Evolutionary conservation across 768 basidiomycete genomes (phyloP), one percentile per base, ranked within the genome.

Genomic region (Tricholomella constricta): DNA sequence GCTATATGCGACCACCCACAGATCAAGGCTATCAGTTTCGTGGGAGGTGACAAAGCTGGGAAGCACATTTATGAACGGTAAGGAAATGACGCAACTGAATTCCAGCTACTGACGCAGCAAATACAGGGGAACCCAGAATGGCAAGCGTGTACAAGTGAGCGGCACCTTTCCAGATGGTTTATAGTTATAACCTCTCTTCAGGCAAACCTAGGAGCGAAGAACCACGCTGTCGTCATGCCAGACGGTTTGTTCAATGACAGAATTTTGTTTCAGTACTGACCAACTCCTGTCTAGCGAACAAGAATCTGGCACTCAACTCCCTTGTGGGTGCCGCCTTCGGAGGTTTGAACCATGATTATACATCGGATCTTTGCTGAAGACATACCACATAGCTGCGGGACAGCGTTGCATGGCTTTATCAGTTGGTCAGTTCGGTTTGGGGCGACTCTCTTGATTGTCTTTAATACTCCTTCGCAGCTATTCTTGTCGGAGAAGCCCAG

Each of bases 391-490:
- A 82, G 96, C 96, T 58, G 96, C 96, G 26, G 96, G 96, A 11
- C 96, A 98, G 69, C 83, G 97, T 52, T 98, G 95, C 73, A 98
- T 97, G 95, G 95, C 94, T 11, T 74, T 96, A 37, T 96, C 94
- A 11, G 93, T 95, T 27, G 89, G 92, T 89, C 57, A 63, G 85
- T 61, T 45, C 12, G 35, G 8, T 38, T 17, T 26, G 15, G 14
- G 12, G 3, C 29, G 22, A 26, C 4, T 23, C 37, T 40, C 15
- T 26, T 26, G 11, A 25, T 25, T 51, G 11, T 38, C 48, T 17
- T 35, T 46, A 45, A 27, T 42, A 52, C 22, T 51, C n/a, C 48
- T 29, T 27, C 52, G 15, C 36, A 86, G 88, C 78, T n/a, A 69
- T 97, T 25, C 79, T 96, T 45, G 91, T 99, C 27, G 96, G 96